These are phyloP conservation scores for Knufia fluminis DNA, from an alignment of 2,329 filamentous ascomycete species.

Conservation along the genomic window DNA sequence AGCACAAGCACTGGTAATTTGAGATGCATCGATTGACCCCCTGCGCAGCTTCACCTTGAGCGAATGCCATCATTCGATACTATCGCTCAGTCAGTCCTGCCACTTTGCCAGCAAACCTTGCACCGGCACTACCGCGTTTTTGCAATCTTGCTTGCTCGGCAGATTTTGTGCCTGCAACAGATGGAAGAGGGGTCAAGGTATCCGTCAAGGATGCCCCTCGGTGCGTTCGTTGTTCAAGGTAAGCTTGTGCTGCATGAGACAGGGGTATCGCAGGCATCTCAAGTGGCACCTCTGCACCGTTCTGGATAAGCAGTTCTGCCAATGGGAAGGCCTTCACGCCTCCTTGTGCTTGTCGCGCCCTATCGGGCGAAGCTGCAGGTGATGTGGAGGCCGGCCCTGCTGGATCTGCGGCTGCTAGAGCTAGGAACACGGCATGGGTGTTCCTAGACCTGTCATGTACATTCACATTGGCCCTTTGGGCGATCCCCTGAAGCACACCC, in stretches of 20 bases:
- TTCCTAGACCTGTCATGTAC: conserved; percentile 73
- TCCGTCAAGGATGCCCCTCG: conserved; percentile 42
- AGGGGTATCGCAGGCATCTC: conserved; percentile 73
- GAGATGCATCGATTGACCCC: neutral
- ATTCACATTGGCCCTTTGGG: conserved; percentile 80
- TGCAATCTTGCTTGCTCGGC: conserved; percentile 55
- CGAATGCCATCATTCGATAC: conserved; percentile 16
- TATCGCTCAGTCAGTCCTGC: conserved; percentile 37
- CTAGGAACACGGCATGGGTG: conserved; percentile 82
- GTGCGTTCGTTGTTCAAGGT: conserved; percentile 65
- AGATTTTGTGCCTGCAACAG: conserved; percentile 33
- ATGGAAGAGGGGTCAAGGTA: conserved; percentile 53
- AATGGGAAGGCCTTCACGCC: conserved; percentile 64
- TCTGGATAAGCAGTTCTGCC: conserved; percentile 84
- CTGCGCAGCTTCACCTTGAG: neutral
- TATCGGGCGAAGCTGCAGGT: conserved; percentile 31
- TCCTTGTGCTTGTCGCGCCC: conserved; percentile 31
- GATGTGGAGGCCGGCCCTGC: conserved; percentile 54
- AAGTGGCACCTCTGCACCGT: conserved; percentile 77
- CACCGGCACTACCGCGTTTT: conserved; percentile 71
- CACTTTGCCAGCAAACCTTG: conserved; percentile 50
- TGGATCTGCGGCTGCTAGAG: conserved; percentile 84
- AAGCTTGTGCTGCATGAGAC: conserved; percentile 67
- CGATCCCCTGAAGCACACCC: conserved; percentile 81
- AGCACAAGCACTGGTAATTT: neutral